Evolutionary conservation across 2,329 filamentous ascomycete genomes (phyloP).

Genomic region (Pestalotiopsis sp.): DNA sequence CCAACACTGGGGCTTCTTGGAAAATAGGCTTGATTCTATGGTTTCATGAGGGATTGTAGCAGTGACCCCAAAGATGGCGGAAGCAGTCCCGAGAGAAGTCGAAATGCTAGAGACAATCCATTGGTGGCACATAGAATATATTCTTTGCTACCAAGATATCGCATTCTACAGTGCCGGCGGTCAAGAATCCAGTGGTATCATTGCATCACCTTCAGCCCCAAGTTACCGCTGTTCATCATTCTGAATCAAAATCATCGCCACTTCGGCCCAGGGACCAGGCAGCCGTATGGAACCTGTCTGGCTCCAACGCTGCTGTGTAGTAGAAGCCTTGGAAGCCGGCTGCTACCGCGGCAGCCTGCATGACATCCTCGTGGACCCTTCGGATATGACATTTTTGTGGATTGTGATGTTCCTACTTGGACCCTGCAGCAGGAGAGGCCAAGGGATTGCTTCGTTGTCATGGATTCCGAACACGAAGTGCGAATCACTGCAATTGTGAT

Average conservation of each 20-base stretch:
- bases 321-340: not conserved
- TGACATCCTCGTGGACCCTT: conserved; percentile 8
- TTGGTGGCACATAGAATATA: not conserved
- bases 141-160: not conserved
- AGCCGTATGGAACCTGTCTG: not conserved
- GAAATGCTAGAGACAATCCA: not conserved
- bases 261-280: not conserved
- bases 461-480: not conserved
- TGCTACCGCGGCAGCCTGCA: conserved; percentile 13
- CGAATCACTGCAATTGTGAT: not conserved
- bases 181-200: not conserved
- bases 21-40: no score
- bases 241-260: not conserved
- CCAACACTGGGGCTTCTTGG: no score
- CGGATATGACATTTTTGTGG: not conserved
- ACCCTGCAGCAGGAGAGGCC: not conserved
- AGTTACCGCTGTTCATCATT: not conserved
- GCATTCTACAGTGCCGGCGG: not conserved
- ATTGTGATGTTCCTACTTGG: not conserved
- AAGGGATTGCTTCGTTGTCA: not conserved
- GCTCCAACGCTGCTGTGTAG: not conserved
- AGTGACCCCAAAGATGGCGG: no score
- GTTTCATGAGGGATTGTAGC: no score
- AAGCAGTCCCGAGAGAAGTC: not conserved
- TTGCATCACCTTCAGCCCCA: not conserved